Conservation (phyloP, 2,329 filamentous ascomycete genomes). For the Cladosporium sp. region DNA sequence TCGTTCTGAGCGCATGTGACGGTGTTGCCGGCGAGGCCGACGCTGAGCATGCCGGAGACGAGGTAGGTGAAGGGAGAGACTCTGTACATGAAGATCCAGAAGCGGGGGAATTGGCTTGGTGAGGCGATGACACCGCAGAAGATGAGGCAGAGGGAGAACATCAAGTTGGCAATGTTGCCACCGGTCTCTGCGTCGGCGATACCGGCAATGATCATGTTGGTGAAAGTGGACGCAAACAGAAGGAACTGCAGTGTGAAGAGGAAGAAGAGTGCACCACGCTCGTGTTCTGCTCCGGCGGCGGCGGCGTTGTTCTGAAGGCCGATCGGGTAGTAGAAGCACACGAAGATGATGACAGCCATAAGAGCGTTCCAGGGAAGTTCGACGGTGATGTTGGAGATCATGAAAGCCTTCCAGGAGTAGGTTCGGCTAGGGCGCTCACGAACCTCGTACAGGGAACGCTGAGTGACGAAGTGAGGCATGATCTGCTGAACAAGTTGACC, state of each 20-base stretch:
- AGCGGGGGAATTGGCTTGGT: conserved; percentile 64
- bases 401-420: conserved; percentile 83
- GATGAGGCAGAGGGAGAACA: conserved; percentile 72
- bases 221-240: conserved; percentile 71
- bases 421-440: conserved; percentile 82
- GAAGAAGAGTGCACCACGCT: conserved; percentile 78
- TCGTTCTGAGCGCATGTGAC: conserved; percentile 72
- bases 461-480: conserved; percentile 84
- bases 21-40: conserved; percentile 66
- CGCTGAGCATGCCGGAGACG: conserved; percentile 69
- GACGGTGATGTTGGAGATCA: conserved; percentile 79
- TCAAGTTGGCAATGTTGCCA: conserved; percentile 73
- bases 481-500: conserved; percentile 76
- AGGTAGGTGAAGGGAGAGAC: conserved; percentile 83
- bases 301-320: conserved; percentile 72
- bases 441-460: conserved; percentile 80
- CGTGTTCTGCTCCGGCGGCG: conserved; percentile 60
- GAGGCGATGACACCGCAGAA: conserved; percentile 71
- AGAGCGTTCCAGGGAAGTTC: conserved; percentile 84
- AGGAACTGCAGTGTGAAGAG: conserved; percentile 74
- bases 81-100: conserved; percentile 85
- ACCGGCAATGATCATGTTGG: conserved; percentile 73
- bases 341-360: conserved; percentile 74
- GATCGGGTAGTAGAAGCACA: conserved; percentile 85
- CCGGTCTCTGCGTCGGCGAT: conserved; percentile 74